Evolutionary conservation across 352 stramenopile species (phyloP).

Genomic region (Phytophthora meadii): DNA sequence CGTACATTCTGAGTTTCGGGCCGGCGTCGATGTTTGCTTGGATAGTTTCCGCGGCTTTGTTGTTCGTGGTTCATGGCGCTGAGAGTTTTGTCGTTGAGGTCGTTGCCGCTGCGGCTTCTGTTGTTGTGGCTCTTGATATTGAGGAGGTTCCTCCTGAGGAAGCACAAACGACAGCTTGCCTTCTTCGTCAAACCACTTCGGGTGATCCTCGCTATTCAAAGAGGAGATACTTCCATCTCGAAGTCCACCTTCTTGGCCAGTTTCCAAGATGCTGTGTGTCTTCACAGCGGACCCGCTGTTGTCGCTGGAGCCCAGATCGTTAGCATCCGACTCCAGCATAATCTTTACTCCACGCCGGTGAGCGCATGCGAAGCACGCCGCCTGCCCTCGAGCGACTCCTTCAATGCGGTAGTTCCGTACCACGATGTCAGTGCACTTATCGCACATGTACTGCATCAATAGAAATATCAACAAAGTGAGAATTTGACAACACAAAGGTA

Average conservation of each 20-base stretch:
- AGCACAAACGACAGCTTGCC: constrained; percentile 18
- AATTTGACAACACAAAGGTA: not conserved
- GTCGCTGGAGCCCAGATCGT: constrained; percentile 9
- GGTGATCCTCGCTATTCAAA: constrained; percentile 19
- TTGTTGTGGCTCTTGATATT: not conserved
- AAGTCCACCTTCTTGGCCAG: constrained; percentile 13
- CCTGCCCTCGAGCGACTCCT: constrained; percentile 35
- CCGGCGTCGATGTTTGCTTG: constrained; percentile 10
- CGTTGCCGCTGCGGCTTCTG: constrained; percentile 2
- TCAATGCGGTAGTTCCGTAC: constrained; percentile 66
- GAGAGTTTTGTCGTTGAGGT: not conserved
- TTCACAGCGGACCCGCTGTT: constrained; percentile 10
- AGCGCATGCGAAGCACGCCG: constrained; percentile 69
- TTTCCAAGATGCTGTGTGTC: constrained; percentile 19
- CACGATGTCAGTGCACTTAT: constrained; percentile 70
- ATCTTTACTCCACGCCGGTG: constrained; percentile 50
- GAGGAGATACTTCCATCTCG: constrained; percentile 28
- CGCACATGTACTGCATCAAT: constrained; percentile 67
- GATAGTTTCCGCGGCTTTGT: not conserved
- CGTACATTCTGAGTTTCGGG: constrained; percentile 33
- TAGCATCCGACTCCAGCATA: constrained; percentile 4
- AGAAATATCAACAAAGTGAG: constrained; percentile 11
- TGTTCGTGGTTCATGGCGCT: not conserved
- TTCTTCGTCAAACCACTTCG: constrained; percentile 32
- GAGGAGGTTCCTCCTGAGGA: constrained; percentile 3